These are phyloP conservation scores for Mycena indigotica DNA, from an alignment of 768 basidiomycete genomes.

Conservation along the genomic window DNA sequence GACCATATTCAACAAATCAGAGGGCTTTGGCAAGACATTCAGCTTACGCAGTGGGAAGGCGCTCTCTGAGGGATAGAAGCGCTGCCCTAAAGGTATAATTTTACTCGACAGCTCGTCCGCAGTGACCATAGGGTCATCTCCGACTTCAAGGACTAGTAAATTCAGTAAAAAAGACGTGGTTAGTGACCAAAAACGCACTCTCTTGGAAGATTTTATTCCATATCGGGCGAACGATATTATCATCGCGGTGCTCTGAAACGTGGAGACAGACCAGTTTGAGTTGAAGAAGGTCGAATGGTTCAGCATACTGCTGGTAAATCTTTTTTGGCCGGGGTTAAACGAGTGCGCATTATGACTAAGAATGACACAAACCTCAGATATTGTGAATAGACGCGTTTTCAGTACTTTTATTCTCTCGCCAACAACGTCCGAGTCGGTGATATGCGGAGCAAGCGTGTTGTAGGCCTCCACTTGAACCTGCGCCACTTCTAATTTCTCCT, in stretches of 20 bases:
- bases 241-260: conserved; percentile 91
- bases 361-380: conserved; percentile 71
- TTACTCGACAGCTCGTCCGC: conserved; percentile 66
- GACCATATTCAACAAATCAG: conserved; percentile 5
- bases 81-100: conserved; percentile 73
- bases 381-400: conserved; percentile 65
- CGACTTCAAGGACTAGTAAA: conserved; percentile 55
- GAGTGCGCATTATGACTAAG: not conserved
- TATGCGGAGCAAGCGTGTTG: conserved; percentile 62
- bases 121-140: conserved; percentile 51
- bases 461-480: conserved; percentile 95
- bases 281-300: conserved; percentile 80
- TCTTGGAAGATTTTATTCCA: conserved; percentile 89
- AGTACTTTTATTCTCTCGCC: conserved; percentile 64
- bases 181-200: conserved; percentile 42
- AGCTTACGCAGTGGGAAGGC: conserved; percentile 85
- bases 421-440: conserved; percentile 61
- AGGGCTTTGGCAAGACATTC: not conserved
- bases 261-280: conserved; percentile 90
- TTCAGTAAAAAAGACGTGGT: conserved; percentile 1
- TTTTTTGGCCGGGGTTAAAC: conserved; percentile 33
- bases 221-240: conserved; percentile 75
- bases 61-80: conserved; percentile 89
- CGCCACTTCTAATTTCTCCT: conserved; percentile 96
- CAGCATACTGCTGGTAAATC: conserved; percentile 88